Evolutionary conservation across 352 stramenopile genomes (phyloP).

Genomic region (Pythium volutum): DNA sequence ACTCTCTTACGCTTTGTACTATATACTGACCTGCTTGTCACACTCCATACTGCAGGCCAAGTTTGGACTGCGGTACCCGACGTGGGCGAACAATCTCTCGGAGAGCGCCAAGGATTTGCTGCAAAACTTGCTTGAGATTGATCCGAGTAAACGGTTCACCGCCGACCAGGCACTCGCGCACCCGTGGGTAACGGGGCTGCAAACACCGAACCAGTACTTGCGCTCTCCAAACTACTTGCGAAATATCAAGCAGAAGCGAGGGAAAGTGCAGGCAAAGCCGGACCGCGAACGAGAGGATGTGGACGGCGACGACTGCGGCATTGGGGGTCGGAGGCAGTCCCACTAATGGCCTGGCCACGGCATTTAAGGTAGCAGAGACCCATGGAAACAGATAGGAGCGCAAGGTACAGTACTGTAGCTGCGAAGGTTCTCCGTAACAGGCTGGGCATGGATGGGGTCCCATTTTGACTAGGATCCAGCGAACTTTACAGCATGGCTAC

Average conservation of each 20-base stretch:
- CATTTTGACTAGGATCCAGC: not conserved
- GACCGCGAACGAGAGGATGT: constrained; percentile 17
- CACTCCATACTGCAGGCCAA: constrained; percentile 58
- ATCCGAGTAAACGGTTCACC: constrained; percentile 73
- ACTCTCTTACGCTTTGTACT: constrained; percentile 14
- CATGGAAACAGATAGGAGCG: no score
- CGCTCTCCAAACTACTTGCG: constrained; percentile 86
- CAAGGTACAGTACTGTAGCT: no score
- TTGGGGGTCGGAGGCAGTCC: constrained; percentile 61
- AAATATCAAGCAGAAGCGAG: constrained; percentile 73
- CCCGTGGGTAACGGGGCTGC: constrained; percentile 83
- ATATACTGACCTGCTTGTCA: not conserved
- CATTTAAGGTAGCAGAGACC: not conserved
- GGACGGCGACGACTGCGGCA: constrained; percentile 35
- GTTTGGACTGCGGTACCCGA: constrained; percentile 93
- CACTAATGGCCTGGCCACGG: constrained; percentile 31
- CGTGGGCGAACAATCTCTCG: constrained; percentile 89
- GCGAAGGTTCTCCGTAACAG: no score
- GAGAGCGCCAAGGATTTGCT: constrained; percentile 86
- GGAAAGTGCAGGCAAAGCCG: constrained; percentile 33
- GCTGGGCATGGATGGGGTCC: no score
- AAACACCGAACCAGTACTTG: constrained; percentile 85
- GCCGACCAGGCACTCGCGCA: constrained; percentile 80
- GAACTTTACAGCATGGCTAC: constrained; percentile 6
- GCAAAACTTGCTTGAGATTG: constrained; percentile 77